Conservation (phyloP, 208 protist species). For the Acanthamoeba castellanii region DNA sequence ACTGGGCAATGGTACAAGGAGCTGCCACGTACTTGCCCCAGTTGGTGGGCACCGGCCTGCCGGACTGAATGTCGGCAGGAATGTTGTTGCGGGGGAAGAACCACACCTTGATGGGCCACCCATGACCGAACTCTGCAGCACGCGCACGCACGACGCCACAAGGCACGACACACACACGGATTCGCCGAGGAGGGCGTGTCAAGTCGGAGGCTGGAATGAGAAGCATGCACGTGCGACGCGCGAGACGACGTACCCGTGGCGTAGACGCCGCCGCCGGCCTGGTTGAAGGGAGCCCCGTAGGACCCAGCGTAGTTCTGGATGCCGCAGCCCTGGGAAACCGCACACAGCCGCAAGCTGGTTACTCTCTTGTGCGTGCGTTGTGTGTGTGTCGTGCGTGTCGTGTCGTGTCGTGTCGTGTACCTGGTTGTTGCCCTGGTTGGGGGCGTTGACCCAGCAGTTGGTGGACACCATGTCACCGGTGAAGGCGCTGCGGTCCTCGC, state of each 20-base stretch:
- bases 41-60: slow-evolving; percentile 12
- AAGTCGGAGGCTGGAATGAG: not conserved
- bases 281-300: slow-evolving; percentile 70
- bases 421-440: not conserved
- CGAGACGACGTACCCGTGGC: not conserved
- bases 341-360: not conserved
- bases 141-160: too few relatives aligned
- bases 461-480: slow-evolving; percentile 4
- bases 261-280: slow-evolving; percentile 65
- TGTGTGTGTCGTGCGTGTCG: too few relatives aligned
- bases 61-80: slow-evolving; percentile 44
- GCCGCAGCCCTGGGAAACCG: slow-evolving; percentile 5
- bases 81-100: slow-evolving; percentile 42
- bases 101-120: slow-evolving; percentile 65
- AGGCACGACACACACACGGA: too few relatives aligned
- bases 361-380: too few relatives aligned
- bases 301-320: not conserved
- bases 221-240: not conserved
- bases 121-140: not conserved
- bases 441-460: slow-evolving; percentile 57
- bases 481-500: not conserved
- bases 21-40: slow-evolving; percentile 23
- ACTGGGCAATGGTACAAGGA: not conserved
- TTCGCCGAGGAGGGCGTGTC: too few relatives aligned
- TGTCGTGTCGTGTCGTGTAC: not conserved